A percentile compares a stretch with the other conserved stretches of the same genome.
These are phyloP conservation scores for Austroboletus olivaceoglutinosus DNA, from an alignment of 1,284 basidiomycete genomes.

Conservation along the genomic window DNA sequence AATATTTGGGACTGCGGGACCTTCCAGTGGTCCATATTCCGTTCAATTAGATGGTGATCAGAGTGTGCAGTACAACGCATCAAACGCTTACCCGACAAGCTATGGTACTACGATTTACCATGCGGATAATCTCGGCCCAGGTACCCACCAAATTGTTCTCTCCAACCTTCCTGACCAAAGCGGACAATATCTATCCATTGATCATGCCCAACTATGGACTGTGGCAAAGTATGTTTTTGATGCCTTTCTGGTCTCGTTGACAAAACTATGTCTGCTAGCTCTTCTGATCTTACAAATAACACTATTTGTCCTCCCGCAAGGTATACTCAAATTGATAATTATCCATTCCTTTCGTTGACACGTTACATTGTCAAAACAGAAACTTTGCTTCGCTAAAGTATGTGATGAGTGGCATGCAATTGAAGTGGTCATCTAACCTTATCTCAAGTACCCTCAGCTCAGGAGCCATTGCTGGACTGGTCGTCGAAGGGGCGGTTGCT, in stretches of 20 bases:
- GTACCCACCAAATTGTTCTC: slow-evolving; percentile 20
- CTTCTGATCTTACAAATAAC: neutral
- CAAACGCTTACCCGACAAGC: slow-evolving; percentile 14
- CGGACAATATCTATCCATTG: slow-evolving; percentile 21
- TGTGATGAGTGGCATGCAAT: neutral
- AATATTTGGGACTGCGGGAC: slow-evolving; percentile 25
- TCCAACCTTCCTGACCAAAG: slow-evolving; percentile 23
- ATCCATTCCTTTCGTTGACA: slow-evolving; percentile 1
- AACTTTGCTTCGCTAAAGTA: slow-evolving; percentile 8
- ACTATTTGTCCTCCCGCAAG: slow-evolving; percentile 7
- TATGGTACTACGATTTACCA: slow-evolving; percentile 28
- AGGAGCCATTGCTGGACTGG: slow-evolving; percentile 26
- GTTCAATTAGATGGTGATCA: slow-evolving; percentile 21
- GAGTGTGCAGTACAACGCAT: slow-evolving; percentile 22
- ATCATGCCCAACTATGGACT: slow-evolving; percentile 24
- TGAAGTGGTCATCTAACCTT: neutral
- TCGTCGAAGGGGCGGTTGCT: slow-evolving; percentile 14
- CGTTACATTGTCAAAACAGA: neutral
- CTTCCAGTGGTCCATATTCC: slow-evolving; percentile 22
- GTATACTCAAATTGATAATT: slow-evolving; percentile 4
- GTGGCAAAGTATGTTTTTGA: slow-evolving; percentile 10
- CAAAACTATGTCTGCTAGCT: neutral
- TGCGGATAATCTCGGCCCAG: slow-evolving; percentile 29
- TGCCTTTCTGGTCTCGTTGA: slow-evolving; percentile 2
- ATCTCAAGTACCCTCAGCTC: slow-evolving; percentile 17